Conservation (phyloP, 2,329 filamentous ascomycete genomes). For the Pestalotiopsis sp. region DNA sequence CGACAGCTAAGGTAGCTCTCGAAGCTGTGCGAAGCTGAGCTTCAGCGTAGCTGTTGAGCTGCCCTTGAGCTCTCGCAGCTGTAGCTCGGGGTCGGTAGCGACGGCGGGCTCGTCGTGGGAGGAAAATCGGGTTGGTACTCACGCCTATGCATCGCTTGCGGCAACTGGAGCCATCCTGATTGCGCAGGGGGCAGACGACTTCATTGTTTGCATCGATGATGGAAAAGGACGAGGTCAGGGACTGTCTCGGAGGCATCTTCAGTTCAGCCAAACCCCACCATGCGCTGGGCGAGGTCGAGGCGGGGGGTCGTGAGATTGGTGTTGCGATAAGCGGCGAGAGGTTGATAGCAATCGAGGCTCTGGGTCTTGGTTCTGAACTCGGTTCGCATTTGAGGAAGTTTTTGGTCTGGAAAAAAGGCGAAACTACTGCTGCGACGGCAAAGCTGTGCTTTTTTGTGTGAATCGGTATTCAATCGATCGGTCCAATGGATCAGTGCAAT, state of each 20-base stretch:
- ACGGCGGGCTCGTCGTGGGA: neutral
- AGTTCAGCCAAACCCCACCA: conserved; percentile 19
- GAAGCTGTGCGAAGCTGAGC: neutral
- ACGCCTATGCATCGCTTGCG: conserved; percentile 97
- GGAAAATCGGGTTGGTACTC: conserved; percentile 52
- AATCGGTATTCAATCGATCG: neutral
- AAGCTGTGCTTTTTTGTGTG: neutral
- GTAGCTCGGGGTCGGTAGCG: neutral
- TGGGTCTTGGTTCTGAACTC: conserved; percentile 17
- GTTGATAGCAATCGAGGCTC: conserved; percentile 15
- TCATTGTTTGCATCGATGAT: conserved; percentile 92
- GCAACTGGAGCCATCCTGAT: conserved; percentile 96
- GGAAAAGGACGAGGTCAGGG: conserved; percentile 87
- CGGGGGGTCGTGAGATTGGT: conserved; percentile 12
- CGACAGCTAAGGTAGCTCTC: neutral
- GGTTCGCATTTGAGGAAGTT: conserved; percentile 20
- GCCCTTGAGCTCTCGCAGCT: neutral
- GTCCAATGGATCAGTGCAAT: neutral
- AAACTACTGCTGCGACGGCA: neutral
- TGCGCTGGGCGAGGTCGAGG: conserved; percentile 14
- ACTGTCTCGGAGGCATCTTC: conserved; percentile 82
- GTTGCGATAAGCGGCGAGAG: conserved; percentile 12
- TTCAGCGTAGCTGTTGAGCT: neutral
- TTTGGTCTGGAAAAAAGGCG: conserved; percentile 15
- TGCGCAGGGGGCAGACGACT: conserved; percentile 93